Evolutionary conservation across 2,329 filamentous ascomycete genomes (phyloP), one percentile per base, ranked within the genome.

Genomic region (Aspergillus vadensis): DNA sequence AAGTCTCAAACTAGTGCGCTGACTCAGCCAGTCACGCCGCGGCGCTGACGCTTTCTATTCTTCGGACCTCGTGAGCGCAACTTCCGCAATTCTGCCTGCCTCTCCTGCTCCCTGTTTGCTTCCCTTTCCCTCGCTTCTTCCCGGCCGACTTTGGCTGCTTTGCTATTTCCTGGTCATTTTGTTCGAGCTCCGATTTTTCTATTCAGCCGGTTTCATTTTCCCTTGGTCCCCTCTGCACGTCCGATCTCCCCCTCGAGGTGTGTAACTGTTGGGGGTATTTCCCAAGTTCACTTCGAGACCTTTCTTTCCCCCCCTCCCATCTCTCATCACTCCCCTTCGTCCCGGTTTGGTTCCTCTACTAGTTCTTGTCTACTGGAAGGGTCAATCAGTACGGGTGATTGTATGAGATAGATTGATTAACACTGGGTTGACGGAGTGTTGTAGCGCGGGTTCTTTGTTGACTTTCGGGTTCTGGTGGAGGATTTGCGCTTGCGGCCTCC

Each of bases 401-500:
- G 59, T 58, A 58, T 64, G 64, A 69, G 64, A 61, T 68, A 70
- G 67, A 62, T 67, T 63, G 47, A 61, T 67, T 63, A 38, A 64
- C 60, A 64, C 62, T 57, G 63, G 60, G 53, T 60, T 63, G 21
- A 53, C 61, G 62, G 64, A 59, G 65, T 68, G 63, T 68, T 63
- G 57, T 69, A 47, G 53, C 64, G 64, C 64, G 66, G 71, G 65
- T 65, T 67, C 57, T 62, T 60, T 68, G 67, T 64, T 53, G 49
- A 63, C 49, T 60, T 32, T 49, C 30, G 54, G 65, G 65, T 68
- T 68, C 68, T 62, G 59, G 62, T 68, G 65, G 67, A 62, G 70
- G 67, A 69, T 65, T 62, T 66, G 65, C 64, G 67, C 65, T 72
- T 67, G 68, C 70, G 70, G 71, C 67, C 65, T 68, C 70, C 64